Base-by-base conservation (phyloP, 202 grass and related monocot genomes). In the Musa balbisiana region DNA sequence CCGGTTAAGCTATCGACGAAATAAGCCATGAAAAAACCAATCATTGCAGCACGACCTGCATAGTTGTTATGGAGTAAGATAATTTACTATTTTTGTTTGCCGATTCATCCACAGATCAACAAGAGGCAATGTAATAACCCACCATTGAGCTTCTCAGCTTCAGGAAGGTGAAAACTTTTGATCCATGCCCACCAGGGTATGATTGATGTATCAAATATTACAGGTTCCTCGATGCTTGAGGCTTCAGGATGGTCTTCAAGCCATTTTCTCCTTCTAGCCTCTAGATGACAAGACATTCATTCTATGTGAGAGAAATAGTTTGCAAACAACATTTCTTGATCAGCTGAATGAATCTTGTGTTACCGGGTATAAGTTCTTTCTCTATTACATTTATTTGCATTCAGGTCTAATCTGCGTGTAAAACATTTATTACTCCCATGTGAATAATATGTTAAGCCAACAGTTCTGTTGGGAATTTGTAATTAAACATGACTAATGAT, bases 21-120 rank as follows among this genome's bases (percentile, higher is more conserved):
- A 81, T 97, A 97, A 1, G 93, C 90, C 93, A 97, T 97, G 90
- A 97, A 97, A 79, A 97, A 97, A 21, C 93, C 93, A 54, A 97
- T 70, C 93, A 97, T 97, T 82, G 93, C 93, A 23, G 93, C 93
- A 9, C 93, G 93, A 9, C 93, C 93, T 97, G 76, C 80, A 51
- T 25, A 74, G 21, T 53, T n/a, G 74, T 63, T 4, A 75, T 5
- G 49, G 22, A 27, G 33, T 84, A 23, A 20, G 19, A 27, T 60
- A 69, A 27, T 21, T 51, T 53, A 49, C 9, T 4, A 51, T 9
- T 63, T 55, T 78, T 9, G 3, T 17, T 15, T 23, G 3, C 22
- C 27, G 2, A n/a, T 78, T 24, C 12, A 66, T 51, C 2, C 13
- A 24, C 49, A 59, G 53, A 71, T 21, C 15, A 78, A 73, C 8